phyloP scores from a whole-genome alignment of 1,139 yeast genomes.

The Pichia sp. region DNA sequence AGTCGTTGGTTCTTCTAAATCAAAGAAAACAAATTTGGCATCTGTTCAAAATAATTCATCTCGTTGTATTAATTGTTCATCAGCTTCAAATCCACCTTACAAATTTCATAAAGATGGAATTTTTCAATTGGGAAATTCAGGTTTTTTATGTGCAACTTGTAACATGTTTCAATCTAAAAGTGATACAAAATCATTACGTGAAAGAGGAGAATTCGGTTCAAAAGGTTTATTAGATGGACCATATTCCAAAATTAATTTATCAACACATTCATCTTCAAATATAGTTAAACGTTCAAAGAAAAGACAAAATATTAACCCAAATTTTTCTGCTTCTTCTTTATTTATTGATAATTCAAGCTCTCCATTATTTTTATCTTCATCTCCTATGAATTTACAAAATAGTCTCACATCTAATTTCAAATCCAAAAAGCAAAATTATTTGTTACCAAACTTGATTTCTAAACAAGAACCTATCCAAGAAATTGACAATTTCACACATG shows the following conservation, averaged over 20 bases:
- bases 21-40: slow-evolving; percentile 8
- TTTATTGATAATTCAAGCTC: slow-evolving; percentile 13
- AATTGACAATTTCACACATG: slow-evolving; percentile 2
- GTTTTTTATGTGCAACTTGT: slow-evolving; percentile 29
- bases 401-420: slow-evolving; percentile 9
- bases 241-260: slow-evolving; percentile 17
- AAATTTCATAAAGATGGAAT: slow-evolving; percentile 30
- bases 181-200: slow-evolving; percentile 23
- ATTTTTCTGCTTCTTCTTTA: slow-evolving; percentile 2
- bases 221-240: slow-evolving; percentile 31
- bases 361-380: slow-evolving; percentile 10
- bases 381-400: slow-evolving; percentile 12
- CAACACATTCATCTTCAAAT: slow-evolving; percentile 4
- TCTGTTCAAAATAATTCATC: slow-evolving; percentile 12
- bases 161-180: slow-evolving; percentile 20
- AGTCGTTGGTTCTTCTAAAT: slow-evolving; percentile 5
- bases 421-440: too few species aligned
- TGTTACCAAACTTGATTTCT: background rate
- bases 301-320: slow-evolving; percentile 8
- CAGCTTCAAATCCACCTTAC: slow-evolving; percentile 28
- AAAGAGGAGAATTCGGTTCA: slow-evolving; percentile 29
- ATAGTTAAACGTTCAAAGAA: slow-evolving; percentile 7
- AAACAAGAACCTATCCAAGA: slow-evolving; percentile 1
- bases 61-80: slow-evolving; percentile 30
- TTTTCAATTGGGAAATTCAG: slow-evolving; percentile 31